phyloP scores from a whole-genome alignment of 345 rosid genomes.

The Populus davidiana region DNA sequence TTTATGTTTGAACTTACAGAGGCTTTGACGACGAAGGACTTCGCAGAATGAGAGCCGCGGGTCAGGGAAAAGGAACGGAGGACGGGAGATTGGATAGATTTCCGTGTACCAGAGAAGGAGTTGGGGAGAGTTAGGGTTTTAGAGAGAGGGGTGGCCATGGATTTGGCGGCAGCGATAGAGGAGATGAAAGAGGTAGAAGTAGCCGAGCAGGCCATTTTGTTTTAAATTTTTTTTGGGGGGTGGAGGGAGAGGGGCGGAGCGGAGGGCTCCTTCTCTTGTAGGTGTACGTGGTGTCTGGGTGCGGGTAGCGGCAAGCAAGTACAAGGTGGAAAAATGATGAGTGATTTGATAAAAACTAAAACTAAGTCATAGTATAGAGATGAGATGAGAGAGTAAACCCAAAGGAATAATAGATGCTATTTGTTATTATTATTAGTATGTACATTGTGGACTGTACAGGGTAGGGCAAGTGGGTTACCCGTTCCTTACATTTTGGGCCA shows the following conservation, averaged over 20 bases:
- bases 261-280: not conserved
- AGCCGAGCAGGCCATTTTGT: constrained; percentile 65
- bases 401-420: no score
- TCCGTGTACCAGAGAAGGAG: constrained; percentile 41
- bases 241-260: not conserved
- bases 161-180: constrained; percentile 38
- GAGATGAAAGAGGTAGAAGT: constrained; percentile 59
- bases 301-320: not conserved
- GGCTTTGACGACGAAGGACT: constrained; percentile 60
- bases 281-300: not conserved
- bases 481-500: no score
- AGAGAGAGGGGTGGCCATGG: constrained; percentile 31
- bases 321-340: not conserved
- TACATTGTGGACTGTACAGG: no score
- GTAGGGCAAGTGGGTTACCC: no score
- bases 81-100: constrained; percentile 44
- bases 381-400: no score
- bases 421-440: no score
- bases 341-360: not conserved
- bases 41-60: constrained; percentile 40
- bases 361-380: no score
- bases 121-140: constrained; percentile 41
- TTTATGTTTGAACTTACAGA: constrained; percentile 33
- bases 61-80: constrained; percentile 41
- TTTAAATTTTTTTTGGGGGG: not conserved